Conservation (phyloP, 192 early-diverging fungal genomes). For the Backusella mclennaniae region DNA sequence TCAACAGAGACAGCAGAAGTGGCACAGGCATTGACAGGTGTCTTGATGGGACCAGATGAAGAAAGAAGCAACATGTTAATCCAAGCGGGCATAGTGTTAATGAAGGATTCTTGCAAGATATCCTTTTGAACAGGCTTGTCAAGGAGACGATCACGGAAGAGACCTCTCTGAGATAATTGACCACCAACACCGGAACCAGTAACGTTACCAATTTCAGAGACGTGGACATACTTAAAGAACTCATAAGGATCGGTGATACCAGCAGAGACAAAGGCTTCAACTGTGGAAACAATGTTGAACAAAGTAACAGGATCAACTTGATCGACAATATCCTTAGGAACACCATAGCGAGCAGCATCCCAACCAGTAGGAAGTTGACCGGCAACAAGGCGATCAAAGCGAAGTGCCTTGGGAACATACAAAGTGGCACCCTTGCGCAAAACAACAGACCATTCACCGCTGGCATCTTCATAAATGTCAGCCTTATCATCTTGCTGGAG, state of each 20-base stretch:
- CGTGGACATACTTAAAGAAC: constrained; percentile 95
- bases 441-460: constrained; percentile 72
- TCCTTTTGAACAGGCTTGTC: constrained; percentile 89
- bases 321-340: constrained; percentile 84
- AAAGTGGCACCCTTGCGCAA: constrained; percentile 87
- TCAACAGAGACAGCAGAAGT: constrained; percentile 91
- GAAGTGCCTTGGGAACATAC: constrained; percentile 90
- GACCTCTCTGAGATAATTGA: constrained; percentile 69
- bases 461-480: constrained; percentile 64
- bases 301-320: constrained; percentile 94
- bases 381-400: constrained; percentile 86
- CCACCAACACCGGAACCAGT: constrained; percentile 91
- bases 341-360: constrained; percentile 88
- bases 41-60: constrained; percentile 91
- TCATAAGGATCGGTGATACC: constrained; percentile 97
- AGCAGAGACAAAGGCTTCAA: constrained; percentile 85
- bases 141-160: constrained; percentile 76
- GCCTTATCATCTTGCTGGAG: constrained; percentile 78
- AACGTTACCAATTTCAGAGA: constrained; percentile 90
- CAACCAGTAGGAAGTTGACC: constrained; percentile 96
- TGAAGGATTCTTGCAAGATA: constrained; percentile 94
- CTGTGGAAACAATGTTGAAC: constrained; percentile 87
- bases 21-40: constrained; percentile 91
- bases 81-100: constrained; percentile 96
- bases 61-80: constrained; percentile 95